Evolutionary conservation across 192 early-diverging fungal genomes (phyloP).

Genomic region (Podila epigama): DNA sequence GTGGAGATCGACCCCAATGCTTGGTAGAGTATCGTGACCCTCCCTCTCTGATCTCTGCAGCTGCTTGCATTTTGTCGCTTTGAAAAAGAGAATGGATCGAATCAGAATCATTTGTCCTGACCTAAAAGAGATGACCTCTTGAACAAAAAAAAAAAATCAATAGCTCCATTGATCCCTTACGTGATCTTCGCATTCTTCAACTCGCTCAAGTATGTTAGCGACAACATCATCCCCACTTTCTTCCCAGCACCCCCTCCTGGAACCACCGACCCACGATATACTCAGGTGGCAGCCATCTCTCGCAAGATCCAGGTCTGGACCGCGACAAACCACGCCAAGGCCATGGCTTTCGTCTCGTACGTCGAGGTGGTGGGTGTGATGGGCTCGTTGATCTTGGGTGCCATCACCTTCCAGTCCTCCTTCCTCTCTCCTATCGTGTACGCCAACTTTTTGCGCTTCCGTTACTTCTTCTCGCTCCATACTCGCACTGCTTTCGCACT

Average conservation of each 20-base stretch:
- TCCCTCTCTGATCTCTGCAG: too few relatives aligned
- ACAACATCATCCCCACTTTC: constrained; percentile 69
- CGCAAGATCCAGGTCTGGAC: constrained; percentile 62
- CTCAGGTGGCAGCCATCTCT: constrained; percentile 50
- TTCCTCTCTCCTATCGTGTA: constrained; percentile 69
- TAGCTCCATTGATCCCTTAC: constrained; percentile 82
- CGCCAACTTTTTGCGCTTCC: constrained; percentile 75
- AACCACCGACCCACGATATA: constrained; percentile 20
- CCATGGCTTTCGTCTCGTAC: constrained; percentile 70
- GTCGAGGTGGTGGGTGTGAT: constrained; percentile 76
- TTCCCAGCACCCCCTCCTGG: constrained; percentile 52
- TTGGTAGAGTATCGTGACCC: constrained; percentile 52
- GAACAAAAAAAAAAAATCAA: background rate
- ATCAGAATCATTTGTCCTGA: background rate
- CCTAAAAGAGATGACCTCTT: too few relatives aligned
- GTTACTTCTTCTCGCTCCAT: constrained; percentile 69
- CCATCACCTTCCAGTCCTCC: constrained; percentile 56
- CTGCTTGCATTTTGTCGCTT: background rate
- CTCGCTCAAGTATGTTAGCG: constrained; percentile 71
- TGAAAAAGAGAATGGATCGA: background rate
- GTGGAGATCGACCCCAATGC: constrained; percentile 71
- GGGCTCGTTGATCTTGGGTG: constrained; percentile 61
- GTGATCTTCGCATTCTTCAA: constrained; percentile 81
- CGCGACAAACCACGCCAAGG: constrained; percentile 65
- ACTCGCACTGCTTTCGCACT: constrained; percentile 53